Conservation (phyloP, 768 basidiomycete species). For the Coprinellus micaceus region DNA sequence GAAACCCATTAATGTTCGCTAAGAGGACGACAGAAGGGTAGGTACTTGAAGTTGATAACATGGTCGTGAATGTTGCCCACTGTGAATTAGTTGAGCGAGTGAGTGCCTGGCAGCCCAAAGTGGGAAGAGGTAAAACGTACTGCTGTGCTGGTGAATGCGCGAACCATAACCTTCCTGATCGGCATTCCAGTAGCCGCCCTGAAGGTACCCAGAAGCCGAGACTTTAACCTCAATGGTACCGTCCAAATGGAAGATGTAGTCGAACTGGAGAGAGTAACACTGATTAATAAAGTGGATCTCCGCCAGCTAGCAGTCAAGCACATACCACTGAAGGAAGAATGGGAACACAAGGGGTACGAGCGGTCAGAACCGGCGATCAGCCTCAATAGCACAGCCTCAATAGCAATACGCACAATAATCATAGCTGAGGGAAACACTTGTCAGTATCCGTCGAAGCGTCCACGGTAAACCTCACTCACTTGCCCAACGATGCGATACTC, state of each 20-base stretch:
- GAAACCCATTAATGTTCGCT: neutral
- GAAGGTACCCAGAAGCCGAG: conserved; percentile 67
- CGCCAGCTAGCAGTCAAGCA: neutral
- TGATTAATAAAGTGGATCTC: neutral
- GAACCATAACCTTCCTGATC: conserved; percentile 50
- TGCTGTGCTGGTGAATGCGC: conserved; percentile 52
- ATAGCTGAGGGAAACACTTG: conserved; percentile 39
- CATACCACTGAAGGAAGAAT: neutral
- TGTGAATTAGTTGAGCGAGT: conserved; percentile 13
- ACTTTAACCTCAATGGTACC: conserved; percentile 66
- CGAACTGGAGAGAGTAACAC: no score
- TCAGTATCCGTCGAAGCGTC: neutral
- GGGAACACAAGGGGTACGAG: neutral
- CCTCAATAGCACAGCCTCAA: no score
- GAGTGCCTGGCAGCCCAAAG: neutral
- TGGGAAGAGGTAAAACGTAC: no score
- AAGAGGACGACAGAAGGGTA: neutral
- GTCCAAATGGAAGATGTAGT: conserved; percentile 63
- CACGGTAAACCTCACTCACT: conserved; percentile 36
- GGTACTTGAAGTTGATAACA: conserved; percentile 56
- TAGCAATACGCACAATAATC: conserved; percentile 45
- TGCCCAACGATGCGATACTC: conserved; percentile 58
- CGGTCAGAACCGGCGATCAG: neutral
- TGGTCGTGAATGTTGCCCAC: conserved; percentile 70
- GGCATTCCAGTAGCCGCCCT: conserved; percentile 57